phyloP scores from a whole-genome alignment of 2,329 filamentous ascomycete genomes.

The Ampelomyces quisqualis region DNA sequence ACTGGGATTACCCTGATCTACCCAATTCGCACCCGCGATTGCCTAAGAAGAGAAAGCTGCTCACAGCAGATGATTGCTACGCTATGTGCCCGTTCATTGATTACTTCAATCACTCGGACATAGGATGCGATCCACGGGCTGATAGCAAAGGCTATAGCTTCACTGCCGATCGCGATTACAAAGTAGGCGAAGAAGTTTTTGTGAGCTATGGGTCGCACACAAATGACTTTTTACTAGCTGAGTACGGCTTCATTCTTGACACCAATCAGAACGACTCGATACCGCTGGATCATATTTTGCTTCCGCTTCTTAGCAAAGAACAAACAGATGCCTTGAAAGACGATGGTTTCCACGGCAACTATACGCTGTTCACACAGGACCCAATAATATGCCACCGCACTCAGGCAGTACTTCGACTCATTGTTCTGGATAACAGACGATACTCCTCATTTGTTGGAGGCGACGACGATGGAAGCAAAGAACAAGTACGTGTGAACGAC shows the following conservation, averaged over 20 bases:
- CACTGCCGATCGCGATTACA: constrained; percentile 54
- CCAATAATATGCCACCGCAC: constrained; percentile 48
- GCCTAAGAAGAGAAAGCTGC: constrained; percentile 45
- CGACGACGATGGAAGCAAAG: constrained; percentile 34
- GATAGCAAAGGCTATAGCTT: constrained; percentile 57
- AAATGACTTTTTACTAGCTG: constrained; percentile 71
- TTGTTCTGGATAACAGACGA: constrained; percentile 31
- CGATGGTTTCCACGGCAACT: constrained; percentile 45
- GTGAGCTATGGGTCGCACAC: constrained; percentile 70
- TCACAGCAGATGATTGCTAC: constrained; percentile 59
- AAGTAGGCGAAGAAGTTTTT: constrained; percentile 63
- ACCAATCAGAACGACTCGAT: constrained; percentile 45
- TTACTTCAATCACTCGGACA: constrained; percentile 63
- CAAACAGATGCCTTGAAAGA: constrained; percentile 45
- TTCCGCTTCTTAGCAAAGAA: constrained; percentile 38
- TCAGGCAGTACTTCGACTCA: constrained; percentile 46
- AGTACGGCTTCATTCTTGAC: constrained; percentile 57
- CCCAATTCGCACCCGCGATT: constrained; percentile 45
- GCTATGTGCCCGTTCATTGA: constrained; percentile 72
- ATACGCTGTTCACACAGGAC: constrained; percentile 25
- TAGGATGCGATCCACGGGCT: constrained; percentile 56
- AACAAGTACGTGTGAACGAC: constrained; percentile 42
- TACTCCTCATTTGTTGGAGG: constrained; percentile 37
- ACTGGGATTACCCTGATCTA: constrained; percentile 51
- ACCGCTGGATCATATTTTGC: constrained; percentile 46